Evolutionary conservation across 2,329 filamentous ascomycete species (phyloP), one percentile per base, ranked within the genome.

Genomic region (Fusarium mundagurra): DNA sequence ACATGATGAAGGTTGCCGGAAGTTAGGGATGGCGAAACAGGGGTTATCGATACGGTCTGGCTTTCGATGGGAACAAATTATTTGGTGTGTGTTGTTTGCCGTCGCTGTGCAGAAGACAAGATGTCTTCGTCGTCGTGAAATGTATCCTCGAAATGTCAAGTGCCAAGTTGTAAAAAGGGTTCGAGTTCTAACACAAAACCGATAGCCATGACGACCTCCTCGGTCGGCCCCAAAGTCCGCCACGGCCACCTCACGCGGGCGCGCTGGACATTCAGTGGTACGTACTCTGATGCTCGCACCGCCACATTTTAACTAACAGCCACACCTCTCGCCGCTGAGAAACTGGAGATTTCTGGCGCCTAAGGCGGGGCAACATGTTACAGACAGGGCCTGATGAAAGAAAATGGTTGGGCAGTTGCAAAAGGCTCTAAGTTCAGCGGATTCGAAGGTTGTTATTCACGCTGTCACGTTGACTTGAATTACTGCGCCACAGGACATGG

Each of bases 1-100:
- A 92, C 92, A 94, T 94, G 75, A 63, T 57, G 71, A 61, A 29
- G n/a, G 41, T 55, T 33, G 34, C 45, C 31, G 50, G 29, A 41
- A 54, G 44, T 34, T 54, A 44, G 53, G 31, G 39, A 45, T 36
- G 31, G 50, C 36, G 47, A 50, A 60, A 59, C 67, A 70, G 66
- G 67, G 47, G 67, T 27, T 54, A 17, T 61, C 47, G 33, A 31
- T 31, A 43, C 20, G 38, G 41, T 27, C 29, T 55, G 43, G 36
- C 27, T 39, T 39, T 54, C 24, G 24, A 59, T 39, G n/a, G 34
- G 18, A 33, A 22, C n/a, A 27, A 34, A 36, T n/a, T 39, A 13
- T 29, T 38, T 24, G 13, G 45, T 22, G 44, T 47, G 41, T 54
- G 20, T 36, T 59, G 12, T 53, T 27, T 48, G 24, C n/a, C 13